These are phyloP conservation scores for Hymenoscyphus fructigenus DNA, from an alignment of 2,329 filamentous ascomycete species.

Conservation along the genomic window DNA sequence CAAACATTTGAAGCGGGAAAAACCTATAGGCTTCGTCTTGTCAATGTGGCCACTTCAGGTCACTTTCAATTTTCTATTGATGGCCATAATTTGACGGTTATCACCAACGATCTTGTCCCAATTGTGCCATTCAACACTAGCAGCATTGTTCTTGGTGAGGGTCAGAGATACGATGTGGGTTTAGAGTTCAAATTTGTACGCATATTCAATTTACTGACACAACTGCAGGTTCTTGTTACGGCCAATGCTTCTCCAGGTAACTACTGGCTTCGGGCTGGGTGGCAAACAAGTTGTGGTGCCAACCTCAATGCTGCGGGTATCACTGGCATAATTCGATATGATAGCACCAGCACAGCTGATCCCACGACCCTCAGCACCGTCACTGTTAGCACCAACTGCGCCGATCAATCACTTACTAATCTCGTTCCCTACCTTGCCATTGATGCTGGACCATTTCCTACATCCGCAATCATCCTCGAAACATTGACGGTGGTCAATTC, in stretches of 20 bases:
- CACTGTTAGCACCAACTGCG: neutral
- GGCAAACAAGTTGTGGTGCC: slow-evolving; percentile 46
- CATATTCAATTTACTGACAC: no score
- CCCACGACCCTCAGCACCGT: slow-evolving; percentile 38
- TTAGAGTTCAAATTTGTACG: no score
- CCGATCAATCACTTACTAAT: no score
- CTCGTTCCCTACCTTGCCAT: no score
- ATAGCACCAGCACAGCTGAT: neutral
- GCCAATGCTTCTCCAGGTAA: slow-evolving; percentile 40
- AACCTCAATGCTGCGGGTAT: neutral
- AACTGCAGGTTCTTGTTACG: slow-evolving; percentile 40
- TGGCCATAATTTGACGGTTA: slow-evolving; percentile 53
- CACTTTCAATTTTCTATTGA: slow-evolving; percentile 48
- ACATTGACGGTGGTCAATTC: no score
- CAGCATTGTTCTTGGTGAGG: slow-evolving; percentile 58
- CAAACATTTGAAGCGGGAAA: slow-evolving; percentile 33
- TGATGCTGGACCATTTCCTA: no score
- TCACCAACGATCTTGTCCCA: slow-evolving; percentile 63
- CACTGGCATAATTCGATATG: neutral
- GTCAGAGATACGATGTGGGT: slow-evolving; percentile 44
- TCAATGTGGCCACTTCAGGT: slow-evolving; percentile 45
- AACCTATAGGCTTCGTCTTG: slow-evolving; percentile 45
- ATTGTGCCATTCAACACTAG: slow-evolving; percentile 14
- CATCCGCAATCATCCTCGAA: no score
- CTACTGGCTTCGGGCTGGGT: slow-evolving; percentile 49